Conservation (phyloP, 2,329 filamentous ascomycete genomes). For the Eutypa lata region DNA sequence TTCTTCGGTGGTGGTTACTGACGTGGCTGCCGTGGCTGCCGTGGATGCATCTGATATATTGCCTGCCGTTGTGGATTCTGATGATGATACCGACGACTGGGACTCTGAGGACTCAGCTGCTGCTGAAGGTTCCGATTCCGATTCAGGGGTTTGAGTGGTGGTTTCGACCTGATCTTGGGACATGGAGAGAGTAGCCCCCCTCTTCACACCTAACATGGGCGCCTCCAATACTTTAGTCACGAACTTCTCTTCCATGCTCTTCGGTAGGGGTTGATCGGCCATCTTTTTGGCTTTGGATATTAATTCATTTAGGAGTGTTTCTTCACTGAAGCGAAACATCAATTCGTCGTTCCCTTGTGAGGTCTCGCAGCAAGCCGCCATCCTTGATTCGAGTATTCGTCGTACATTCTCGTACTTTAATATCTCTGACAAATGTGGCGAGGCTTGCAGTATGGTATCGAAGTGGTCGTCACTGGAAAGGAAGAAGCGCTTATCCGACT, state of each 20-base stretch:
- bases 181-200: slow-evolving; percentile 38
- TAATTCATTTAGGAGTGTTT: slow-evolving; percentile 65
- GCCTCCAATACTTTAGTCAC: slow-evolving; percentile 72
- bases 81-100: slow-evolving; percentile 37
- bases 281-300: slow-evolving; percentile 70
- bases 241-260: slow-evolving; percentile 82
- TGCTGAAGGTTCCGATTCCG: slow-evolving; percentile 24
- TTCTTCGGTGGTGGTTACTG: slow-evolving; percentile 31
- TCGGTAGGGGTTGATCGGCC: slow-evolving; percentile 62
- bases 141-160: slow-evolving; percentile 16
- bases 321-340: slow-evolving; percentile 77
- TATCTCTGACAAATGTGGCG: slow-evolving; percentile 57
- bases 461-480: slow-evolving; percentile 70
- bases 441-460: slow-evolving; percentile 55
- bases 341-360: slow-evolving; percentile 79
- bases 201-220: slow-evolving; percentile 67
- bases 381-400: slow-evolving; percentile 58
- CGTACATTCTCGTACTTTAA: slow-evolving; percentile 47
- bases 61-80: slow-evolving; percentile 29
- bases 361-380: slow-evolving; percentile 72
- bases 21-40: slow-evolving; percentile 35
- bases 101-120: slow-evolving; percentile 35
- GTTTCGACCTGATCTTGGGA: slow-evolving; percentile 8
- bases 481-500: slow-evolving; percentile 59
- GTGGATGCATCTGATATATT: slow-evolving; percentile 41